Conservation (phyloP, 257 asterid species). For the Ocimum tenuiflorum region DNA sequence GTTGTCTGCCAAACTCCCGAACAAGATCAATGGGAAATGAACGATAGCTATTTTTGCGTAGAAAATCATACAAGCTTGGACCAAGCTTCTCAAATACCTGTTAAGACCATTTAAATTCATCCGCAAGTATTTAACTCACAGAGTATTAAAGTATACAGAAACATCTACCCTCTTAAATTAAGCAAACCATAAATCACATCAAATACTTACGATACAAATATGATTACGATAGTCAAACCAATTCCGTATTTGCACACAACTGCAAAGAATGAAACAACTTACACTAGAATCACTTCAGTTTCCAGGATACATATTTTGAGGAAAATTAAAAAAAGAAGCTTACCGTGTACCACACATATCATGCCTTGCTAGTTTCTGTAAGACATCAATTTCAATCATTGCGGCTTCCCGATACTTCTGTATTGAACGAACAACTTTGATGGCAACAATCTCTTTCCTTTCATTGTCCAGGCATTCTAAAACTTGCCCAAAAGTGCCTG, state of each 20-base stretch:
- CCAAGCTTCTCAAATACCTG: constrained; percentile 99
- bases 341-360: constrained; percentile 55
- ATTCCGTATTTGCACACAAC: constrained; percentile 93
- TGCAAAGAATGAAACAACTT: constrained; percentile 63
- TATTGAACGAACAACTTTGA: constrained; percentile 69
- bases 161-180: constrained; percentile 26
- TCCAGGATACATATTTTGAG: constrained; percentile 15
- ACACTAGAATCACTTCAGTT: constrained; percentile 45
- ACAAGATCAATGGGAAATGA: constrained; percentile 96
- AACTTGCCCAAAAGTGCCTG: constrained; percentile 85
- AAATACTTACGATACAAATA: constrained; percentile 76
- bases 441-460: constrained; percentile 70
- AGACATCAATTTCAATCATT: constrained; percentile 76
- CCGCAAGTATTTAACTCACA: constrained; percentile 48
- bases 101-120: constrained; percentile 66
- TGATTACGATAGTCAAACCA: constrained; percentile 91
- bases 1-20: constrained; percentile 92
- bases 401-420: constrained; percentile 81
- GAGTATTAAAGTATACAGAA: constrained; percentile 32
- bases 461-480: constrained; percentile 69
- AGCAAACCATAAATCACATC: constrained; percentile 33
- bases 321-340: constrained; percentile 17
- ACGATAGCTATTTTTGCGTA: constrained; percentile 85
- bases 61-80: constrained; percentile 95
- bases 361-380: constrained; percentile 63